Percentiles rank a stretch among this genome's conserved stretches.
Conservation (phyloP, 164 flowering plant species). For the Stephania japonica region DNA sequence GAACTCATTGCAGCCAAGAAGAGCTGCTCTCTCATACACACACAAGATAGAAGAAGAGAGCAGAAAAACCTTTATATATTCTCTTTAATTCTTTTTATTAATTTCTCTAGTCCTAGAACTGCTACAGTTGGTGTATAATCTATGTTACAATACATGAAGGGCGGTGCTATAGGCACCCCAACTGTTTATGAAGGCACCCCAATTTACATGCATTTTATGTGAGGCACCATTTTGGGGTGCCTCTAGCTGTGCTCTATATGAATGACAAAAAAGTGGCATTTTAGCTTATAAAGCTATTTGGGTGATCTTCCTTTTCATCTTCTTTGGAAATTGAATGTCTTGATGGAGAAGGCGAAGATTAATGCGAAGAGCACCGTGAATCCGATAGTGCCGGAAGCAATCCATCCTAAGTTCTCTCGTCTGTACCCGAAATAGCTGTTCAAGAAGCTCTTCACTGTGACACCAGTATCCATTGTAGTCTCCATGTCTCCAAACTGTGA, state of each 20-base stretch:
- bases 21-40: neutral
- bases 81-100: too few species aligned
- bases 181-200: too few species aligned
- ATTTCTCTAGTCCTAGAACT: too few species aligned
- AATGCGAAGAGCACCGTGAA: slow-evolving; percentile 37
- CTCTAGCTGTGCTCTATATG: too few species aligned
- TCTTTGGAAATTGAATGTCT: slow-evolving; percentile 30
- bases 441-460: slow-evolving; percentile 28
- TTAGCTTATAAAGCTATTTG: too few species aligned
- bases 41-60: neutral
- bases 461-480: slow-evolving; percentile 6
- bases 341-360: slow-evolving; percentile 34
- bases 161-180: too few species aligned
- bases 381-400: slow-evolving; percentile 26
- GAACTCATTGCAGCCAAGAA: neutral
- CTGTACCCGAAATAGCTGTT: slow-evolving; percentile 31
- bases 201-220: too few species aligned
- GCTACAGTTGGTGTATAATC: too few species aligned
- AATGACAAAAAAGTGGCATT: too few species aligned
- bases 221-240: too few species aligned
- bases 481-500: slow-evolving; percentile 50
- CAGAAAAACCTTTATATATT: neutral
- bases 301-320: slow-evolving; percentile 11
- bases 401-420: slow-evolving; percentile 27
- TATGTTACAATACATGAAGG: too few species aligned